These are phyloP conservation scores for Carallia brachiata DNA, from an alignment of 345 rosid species.

Conservation along the genomic window DNA sequence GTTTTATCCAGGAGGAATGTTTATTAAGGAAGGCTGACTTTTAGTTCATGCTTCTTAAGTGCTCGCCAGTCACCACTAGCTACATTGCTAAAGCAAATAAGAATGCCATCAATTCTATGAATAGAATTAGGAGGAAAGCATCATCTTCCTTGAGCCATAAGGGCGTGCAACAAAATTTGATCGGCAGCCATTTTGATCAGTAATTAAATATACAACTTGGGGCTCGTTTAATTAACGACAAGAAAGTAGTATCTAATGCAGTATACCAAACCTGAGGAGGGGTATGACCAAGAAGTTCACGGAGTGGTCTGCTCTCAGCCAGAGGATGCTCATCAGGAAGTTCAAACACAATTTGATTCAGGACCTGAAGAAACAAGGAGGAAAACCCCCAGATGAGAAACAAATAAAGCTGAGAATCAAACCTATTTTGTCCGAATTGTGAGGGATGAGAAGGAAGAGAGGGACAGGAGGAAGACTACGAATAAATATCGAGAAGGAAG, in stretches of 20 bases:
- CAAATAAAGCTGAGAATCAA: too few species aligned
- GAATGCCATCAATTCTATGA: background rate
- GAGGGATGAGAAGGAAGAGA: background rate
- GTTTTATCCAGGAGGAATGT: background rate
- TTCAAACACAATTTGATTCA: slow-evolving; percentile 91
- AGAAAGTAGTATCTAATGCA: background rate
- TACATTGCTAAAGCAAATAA: background rate
- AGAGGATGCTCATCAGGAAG: slow-evolving; percentile 92
- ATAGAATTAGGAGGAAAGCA: background rate
- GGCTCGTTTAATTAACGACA: background rate
- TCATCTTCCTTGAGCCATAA: background rate
- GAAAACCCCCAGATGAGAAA: background rate
- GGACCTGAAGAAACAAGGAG: slow-evolving; percentile 44
- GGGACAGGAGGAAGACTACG: background rate
- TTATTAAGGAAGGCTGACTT: background rate
- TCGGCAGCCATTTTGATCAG: background rate
- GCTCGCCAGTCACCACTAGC: background rate
- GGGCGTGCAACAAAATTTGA: background rate
- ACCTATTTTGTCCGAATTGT: background rate
- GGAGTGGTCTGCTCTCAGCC: slow-evolving; percentile 80
- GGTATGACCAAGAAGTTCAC: slow-evolving; percentile 88
- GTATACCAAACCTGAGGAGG: slow-evolving; percentile 63
- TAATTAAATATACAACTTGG: too few species aligned
- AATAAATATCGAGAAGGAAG: background rate
- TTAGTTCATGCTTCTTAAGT: background rate